A percentile compares a stretch with the other conserved stretches of the same genome.
Conservation (phyloP, 2,329 filamentous ascomycete species). For the Verruconis gallopava region DNA sequence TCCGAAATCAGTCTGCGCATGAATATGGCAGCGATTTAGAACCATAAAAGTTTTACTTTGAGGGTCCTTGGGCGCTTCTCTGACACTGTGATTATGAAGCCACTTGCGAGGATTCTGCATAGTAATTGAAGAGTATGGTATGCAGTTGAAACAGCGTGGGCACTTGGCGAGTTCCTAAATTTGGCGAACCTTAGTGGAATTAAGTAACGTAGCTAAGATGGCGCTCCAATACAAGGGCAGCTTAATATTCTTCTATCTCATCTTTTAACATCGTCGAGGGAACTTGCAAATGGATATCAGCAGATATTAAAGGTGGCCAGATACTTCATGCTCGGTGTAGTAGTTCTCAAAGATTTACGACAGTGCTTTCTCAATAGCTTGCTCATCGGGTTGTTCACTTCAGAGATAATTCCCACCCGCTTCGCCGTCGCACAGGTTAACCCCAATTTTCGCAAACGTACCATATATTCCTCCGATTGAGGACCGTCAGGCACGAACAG, state of each 20-base stretch:
- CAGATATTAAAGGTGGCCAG: too few relatives aligned
- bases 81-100: too few relatives aligned
- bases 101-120: too few relatives aligned
- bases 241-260: too few relatives aligned
- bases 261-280: too few relatives aligned
- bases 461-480: too few relatives aligned
- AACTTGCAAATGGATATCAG: too few relatives aligned
- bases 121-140: constrained; percentile 24
- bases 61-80: constrained; percentile 20
- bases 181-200: too few relatives aligned
- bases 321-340: background rate
- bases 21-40: constrained; percentile 17
- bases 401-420: background rate
- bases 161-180: constrained; percentile 13
- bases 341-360: background rate
- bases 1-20: constrained; percentile 3
- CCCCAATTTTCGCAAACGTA: background rate
- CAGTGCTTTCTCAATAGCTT: background rate
- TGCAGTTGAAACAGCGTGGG: constrained; percentile 23
- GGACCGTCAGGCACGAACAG: too few relatives aligned
- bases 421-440: background rate
- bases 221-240: too few relatives aligned
- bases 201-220: too few relatives aligned
- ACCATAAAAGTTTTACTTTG: constrained; percentile 20
- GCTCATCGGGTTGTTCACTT: background rate